phyloP scores from a whole-genome alignment of 176 grass and related monocot species.

The Dendrocalamus sinicus region DNA sequence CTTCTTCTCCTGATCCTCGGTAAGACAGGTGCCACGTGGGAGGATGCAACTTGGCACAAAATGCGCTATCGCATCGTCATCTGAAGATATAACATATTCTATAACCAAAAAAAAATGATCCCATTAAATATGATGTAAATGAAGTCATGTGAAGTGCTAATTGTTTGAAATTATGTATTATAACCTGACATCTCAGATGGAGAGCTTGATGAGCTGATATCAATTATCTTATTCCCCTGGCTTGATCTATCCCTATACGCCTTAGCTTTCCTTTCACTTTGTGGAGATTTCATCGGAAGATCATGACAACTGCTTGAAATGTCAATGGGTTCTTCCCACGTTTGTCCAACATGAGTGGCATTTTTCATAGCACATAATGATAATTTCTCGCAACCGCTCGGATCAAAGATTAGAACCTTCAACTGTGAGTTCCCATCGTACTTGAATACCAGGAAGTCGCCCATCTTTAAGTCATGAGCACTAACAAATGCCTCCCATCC shows the following conservation, averaged over 20 bases:
- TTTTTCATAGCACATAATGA: neutral
- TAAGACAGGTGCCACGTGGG: neutral
- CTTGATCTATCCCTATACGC: neutral
- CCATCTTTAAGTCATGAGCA: conserved; percentile 32
- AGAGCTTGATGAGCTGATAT: neutral
- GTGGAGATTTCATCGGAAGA: neutral
- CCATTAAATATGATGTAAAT: neutral
- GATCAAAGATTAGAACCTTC: conserved; percentile 48
- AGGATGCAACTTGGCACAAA: conserved; percentile 2
- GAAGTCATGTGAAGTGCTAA: neutral
- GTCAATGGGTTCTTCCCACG: neutral
- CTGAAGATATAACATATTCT: too few species aligned
- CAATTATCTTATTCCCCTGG: neutral
- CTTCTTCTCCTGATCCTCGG: neutral
- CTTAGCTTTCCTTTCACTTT: neutral
- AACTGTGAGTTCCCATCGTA: conserved; percentile 36
- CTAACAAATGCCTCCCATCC: conserved; percentile 52
- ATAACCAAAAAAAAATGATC: too few species aligned
- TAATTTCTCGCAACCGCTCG: conserved; percentile 46
- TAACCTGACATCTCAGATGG: conserved; percentile 14
- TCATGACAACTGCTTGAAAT: conserved; percentile 7
- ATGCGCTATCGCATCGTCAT: neutral
- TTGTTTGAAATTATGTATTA: neutral
- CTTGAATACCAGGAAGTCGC: conserved; percentile 56
- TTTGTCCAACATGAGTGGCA: neutral